Evolutionary conservation across 768 basidiomycete genomes (phyloP), one percentile per base, ranked within the genome.

Genomic region (Tricholomella constricta): DNA sequence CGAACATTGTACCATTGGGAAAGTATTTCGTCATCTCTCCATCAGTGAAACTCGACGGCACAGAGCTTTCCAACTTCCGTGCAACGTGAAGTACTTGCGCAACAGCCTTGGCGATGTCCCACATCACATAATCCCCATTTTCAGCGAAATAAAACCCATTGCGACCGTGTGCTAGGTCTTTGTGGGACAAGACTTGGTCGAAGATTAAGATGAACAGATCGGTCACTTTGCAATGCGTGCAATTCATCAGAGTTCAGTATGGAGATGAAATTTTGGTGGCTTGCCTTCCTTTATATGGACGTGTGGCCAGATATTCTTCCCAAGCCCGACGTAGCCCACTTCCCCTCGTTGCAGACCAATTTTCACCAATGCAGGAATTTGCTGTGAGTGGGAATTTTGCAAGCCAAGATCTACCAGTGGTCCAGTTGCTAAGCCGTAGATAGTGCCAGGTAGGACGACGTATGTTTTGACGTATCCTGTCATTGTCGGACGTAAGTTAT

Each of bases 251-350:
- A 27, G 19, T 22, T 8, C 8, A 14, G 11, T 31, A 31, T 14
- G 31, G 31, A 14, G 9, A 32, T 10, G 31, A 14, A 14, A 3
- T 31, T 31, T 11, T 31, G n/a, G n/a, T n/a, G 6, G 32, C 40
- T 45, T n/a, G 49, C 60, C 54, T 35, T 61, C 60, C 31, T 48
- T 55, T 29, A 58, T 58, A 52, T 84, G 75, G 17, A 86, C 78
- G 54, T 82, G 70, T 2, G 74, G 72, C 82, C 82, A 84, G 22
- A 77, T 57, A 40, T 83, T 78, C 62, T 76, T 73, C 10, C 84
- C 83, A 44, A 72, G 61, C 1, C 83, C 83, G 8, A 84, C 65
- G 56, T 81, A 65, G 4, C 78, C 83, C 1, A 72, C 81, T 31
- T 75, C 75, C 11, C 75, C 73, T 29, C 82, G 67, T 22, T 65